phyloP scores from a whole-genome alignment of 768 basidiomycete species.

The Tricholomella constricta region DNA sequence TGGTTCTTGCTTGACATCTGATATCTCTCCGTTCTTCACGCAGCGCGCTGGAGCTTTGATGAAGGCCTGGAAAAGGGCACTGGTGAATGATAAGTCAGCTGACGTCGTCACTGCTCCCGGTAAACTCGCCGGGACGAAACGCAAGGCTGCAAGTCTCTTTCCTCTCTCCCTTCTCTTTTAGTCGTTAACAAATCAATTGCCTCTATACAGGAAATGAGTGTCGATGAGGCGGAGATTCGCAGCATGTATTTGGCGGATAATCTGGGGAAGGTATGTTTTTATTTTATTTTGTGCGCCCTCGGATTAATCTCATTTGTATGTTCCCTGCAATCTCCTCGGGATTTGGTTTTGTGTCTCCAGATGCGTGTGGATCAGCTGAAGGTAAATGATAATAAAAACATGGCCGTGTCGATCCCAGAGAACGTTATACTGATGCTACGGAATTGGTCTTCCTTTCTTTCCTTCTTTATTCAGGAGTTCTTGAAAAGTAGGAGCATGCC shows the following conservation, averaged over 20 bases:
- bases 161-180: constrained; percentile 3
- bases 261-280: constrained; percentile 61
- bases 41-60: constrained; percentile 73
- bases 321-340: too few relatives aligned
- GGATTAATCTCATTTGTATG: constrained; percentile 12
- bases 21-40: constrained; percentile 3
- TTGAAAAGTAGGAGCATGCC: constrained; percentile 64
- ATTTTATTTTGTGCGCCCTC: not conserved
- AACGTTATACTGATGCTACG: constrained; percentile 8
- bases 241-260: constrained; percentile 60
- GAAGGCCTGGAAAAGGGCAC: constrained; percentile 66
- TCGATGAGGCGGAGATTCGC: constrained; percentile 75
- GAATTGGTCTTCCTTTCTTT: too few relatives aligned
- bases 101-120: constrained; percentile 43
- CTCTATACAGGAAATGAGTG: constrained; percentile 53
- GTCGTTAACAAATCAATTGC: not conserved
- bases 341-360: constrained; percentile 37
- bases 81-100: constrained; percentile 67
- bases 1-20: constrained; percentile 9
- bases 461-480: constrained; percentile 69
- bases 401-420: not conserved
- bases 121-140: constrained; percentile 54
- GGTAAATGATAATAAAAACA: constrained; percentile 36
- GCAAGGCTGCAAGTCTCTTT: constrained; percentile 62
- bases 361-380: constrained; percentile 79